phyloP scores from a whole-genome alignment of 768 basidiomycete species.

The Exsudoporus frostii region DNA sequence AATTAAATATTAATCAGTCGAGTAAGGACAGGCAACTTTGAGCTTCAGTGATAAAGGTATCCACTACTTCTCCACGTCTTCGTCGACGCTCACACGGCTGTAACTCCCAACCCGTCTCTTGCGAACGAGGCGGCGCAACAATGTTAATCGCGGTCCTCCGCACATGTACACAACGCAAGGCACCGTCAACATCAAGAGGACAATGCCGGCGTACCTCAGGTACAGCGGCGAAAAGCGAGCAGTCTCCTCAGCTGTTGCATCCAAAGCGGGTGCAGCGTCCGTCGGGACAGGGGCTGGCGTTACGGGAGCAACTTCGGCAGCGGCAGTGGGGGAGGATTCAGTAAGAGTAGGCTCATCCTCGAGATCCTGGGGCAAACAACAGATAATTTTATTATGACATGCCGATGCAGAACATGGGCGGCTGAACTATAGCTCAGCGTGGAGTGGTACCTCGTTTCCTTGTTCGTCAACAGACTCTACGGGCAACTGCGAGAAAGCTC shows the following conservation, averaged over 20 bases:
- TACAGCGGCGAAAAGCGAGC: constrained; percentile 4
- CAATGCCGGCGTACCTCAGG: constrained; percentile 20
- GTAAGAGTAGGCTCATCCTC: constrained; percentile 18
- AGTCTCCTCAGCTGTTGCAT: constrained; percentile 2
- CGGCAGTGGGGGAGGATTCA: constrained; percentile 11
- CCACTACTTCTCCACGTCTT: constrained; percentile 52
- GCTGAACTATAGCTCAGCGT: constrained; percentile 82
- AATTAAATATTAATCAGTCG: no score
- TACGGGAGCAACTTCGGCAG: constrained; percentile 14
- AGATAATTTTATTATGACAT: constrained; percentile 44
- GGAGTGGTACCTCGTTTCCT: constrained; percentile 89
- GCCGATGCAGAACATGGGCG: constrained; percentile 32
- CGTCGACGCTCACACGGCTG: constrained; percentile 44
- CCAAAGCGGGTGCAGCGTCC: background rate
- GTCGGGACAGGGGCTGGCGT: constrained; percentile 3
- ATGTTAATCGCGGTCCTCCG: constrained; percentile 36
- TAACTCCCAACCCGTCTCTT: constrained; percentile 37
- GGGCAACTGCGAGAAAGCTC: constrained; percentile 39
- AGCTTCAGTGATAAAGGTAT: background rate
- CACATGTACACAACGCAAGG: constrained; percentile 44
- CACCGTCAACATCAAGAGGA: constrained; percentile 42
- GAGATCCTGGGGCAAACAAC: constrained; percentile 48
- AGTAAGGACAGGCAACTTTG: no score
- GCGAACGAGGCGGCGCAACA: constrained; percentile 41
- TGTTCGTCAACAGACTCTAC: constrained; percentile 57